phyloP scores from a whole-genome alignment of 208 protist genomes.

The Leishmania tarentolae region DNA sequence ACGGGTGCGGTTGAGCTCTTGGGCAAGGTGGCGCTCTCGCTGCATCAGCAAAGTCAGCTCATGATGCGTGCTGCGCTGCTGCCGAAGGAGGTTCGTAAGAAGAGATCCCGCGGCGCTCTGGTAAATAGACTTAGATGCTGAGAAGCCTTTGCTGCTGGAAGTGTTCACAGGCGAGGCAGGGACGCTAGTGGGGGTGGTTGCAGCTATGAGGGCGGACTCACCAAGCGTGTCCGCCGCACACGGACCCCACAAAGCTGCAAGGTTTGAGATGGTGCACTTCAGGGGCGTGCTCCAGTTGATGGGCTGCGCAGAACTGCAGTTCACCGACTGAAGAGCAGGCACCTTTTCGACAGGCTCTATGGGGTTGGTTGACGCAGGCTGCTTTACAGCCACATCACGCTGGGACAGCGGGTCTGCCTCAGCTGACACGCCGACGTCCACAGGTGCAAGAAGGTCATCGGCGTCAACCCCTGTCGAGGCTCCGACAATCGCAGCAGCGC shows the following conservation, averaged over 20 bases:
- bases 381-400: neutral
- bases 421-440: neutral
- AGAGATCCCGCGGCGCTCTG: slow-evolving; percentile 1
- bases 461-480: neutral
- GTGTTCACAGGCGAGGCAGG: neutral
- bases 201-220: neutral
- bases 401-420: neutral
- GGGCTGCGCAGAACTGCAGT: neutral
- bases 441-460: neutral
- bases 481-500: neutral
- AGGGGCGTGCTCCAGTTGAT: neutral
- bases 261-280: slow-evolving; percentile 1
- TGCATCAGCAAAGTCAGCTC: slow-evolving; percentile 7
- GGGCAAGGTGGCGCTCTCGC: neutral
- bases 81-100: slow-evolving; percentile 10
- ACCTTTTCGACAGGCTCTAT: neutral
- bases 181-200: neutral
- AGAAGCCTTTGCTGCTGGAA: neutral
- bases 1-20: slow-evolving; percentile 14
- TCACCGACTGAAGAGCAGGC: neutral
- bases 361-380: neutral
- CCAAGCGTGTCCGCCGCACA: neutral
- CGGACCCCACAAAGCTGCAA: neutral
- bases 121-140: slow-evolving; percentile 1
- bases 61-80: slow-evolving; percentile 14